Conservation (phyloP, 2,329 filamentous ascomycete genomes). For the Colletotrichum sp. region DNA sequence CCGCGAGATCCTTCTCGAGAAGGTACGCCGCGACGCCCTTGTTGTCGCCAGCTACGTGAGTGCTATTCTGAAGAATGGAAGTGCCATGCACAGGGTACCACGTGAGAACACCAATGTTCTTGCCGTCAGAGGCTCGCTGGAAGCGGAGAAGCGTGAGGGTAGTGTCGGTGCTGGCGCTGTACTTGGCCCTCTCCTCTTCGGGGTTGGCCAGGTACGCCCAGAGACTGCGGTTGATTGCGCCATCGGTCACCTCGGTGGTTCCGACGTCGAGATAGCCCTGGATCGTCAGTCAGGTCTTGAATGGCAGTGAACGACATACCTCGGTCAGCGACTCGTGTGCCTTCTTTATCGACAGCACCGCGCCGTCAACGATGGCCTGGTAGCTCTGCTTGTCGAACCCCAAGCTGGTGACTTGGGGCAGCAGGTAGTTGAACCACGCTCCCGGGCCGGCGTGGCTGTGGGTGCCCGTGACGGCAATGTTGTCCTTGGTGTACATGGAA, state of each 20-base stretch:
- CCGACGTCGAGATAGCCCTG: conserved; percentile 74
- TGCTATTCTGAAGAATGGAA: conserved; percentile 90
- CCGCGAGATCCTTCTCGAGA: conserved; percentile 72
- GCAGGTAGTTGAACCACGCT: conserved; percentile 92
- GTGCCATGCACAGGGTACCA: conserved; percentile 96
- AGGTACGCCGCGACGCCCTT: conserved; percentile 91
- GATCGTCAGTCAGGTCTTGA: neutral
- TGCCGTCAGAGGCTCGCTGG: conserved; percentile 73
- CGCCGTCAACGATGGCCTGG: conserved; percentile 85
- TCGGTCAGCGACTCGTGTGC: conserved; percentile 75
- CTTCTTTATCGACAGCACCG: conserved; percentile 78
- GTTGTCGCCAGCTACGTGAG: conserved; percentile 90
- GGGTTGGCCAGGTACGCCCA: conserved; percentile 91
- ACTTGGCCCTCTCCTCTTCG: conserved; percentile 72
- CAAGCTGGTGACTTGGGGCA: conserved; percentile 87
- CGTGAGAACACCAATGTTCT: conserved; percentile 80
- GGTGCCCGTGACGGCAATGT: conserved; percentile 88
- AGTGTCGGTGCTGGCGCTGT: conserved; percentile 59
- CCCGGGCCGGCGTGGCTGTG: conserved; percentile 93
- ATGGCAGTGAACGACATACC: conserved; percentile 26
- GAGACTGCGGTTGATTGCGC: conserved; percentile 88
- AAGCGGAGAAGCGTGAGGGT: conserved; percentile 81
- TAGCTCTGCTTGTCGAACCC: conserved; percentile 90
- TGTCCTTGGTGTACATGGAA: conserved; percentile 75
- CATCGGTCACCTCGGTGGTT: conserved; percentile 71